Base-by-base conservation (phyloP, 352 stramenopile species). In the Saprolegnia diclina region DNA sequence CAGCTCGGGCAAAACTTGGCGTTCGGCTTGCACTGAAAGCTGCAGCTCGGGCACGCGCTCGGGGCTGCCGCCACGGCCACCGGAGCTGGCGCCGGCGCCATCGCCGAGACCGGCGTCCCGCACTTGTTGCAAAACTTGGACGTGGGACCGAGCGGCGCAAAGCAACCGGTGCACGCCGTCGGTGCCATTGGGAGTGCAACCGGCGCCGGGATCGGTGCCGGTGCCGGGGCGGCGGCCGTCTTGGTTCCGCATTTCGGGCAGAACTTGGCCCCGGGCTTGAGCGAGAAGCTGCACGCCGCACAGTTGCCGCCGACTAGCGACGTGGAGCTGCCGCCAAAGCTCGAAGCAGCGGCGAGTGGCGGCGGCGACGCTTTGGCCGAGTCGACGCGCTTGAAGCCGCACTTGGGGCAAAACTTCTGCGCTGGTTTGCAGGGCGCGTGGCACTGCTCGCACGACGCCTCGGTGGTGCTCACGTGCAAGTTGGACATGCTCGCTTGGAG, bases 321-420 rank as follows among this genome's bases (percentile, higher is more conserved):
- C 13, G 24, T 18, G 24, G 52, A 2, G 24, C n/a, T 54, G 5
- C 2, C 46, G 5, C n/a, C n/a, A 54, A 54, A 5, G 46, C 46
- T 54, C 24, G 5, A 22, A 29, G 46, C 24, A 3, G 52, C 9
- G 4, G 52, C 19, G 35, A 59, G 13, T 0, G 63, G 46, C 66
- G 10, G 75, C 76, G 7, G 24, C 59, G 6, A 59, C 4, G 0
- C 21, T 9, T 57, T 4, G 13, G 7, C 9, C 22, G 63, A 50
- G 13, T 59, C 37, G 19, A 63, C 53, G 18, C 63, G 63, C 53
- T 69, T 69, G 13, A 80, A 79, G 29, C 85, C 85, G 56, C 85
- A 93, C 50, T 90, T 85, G 5, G 79, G 83, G 56, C 85, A 93
- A 67, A 93, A 93, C 66, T 93, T 93, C 56, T 93, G 85, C 37